Evolutionary conservation across 2,329 filamentous ascomycete species (phyloP), one percentile per base, ranked within the genome.

Genomic region (Alternaria sp.): DNA sequence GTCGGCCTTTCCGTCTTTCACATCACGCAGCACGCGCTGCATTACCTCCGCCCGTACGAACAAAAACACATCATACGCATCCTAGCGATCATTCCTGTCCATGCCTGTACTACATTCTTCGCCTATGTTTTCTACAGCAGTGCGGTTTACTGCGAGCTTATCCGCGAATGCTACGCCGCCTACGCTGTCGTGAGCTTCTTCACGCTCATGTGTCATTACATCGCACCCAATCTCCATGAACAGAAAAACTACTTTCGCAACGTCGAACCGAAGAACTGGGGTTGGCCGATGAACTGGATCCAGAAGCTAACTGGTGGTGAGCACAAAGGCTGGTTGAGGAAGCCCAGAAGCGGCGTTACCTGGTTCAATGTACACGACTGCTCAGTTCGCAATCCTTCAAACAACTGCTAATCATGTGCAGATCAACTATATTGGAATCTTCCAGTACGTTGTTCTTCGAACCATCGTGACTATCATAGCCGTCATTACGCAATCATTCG

Each of bases 121-220:
- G 88, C 88, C 59, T 86, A 92, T 68, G 82, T 85, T 65, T 93
- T 85, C 80, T 94, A 95, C 81, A 86, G 84, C 74, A 85, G 93
- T 70, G 87, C 89, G 48, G 86, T 95, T 56, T 96, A 96, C 80
- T 95, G 90, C 75, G 85, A 91, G 71, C 88, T 95, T 51, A 80
- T 94, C 41, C 87, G 90, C 69, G 90, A 95, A 75, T 94, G 91
- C 78, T 96, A 96, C 77, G 92, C 96, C 80, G 91, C 92, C 10
- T 94, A 96, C 70, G 91, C 91, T 56, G 93, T 96, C 64, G 89
- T 90, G 29, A 91, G 90, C 63, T 96, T 96, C 82, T 96, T 96
- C 78, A 87, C 90, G 8, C 82, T 96, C 45, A 80, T 96, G 71
- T 95, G 91, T 75, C 85, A 92, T 72, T 95, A 95, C 76, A 84